phyloP scores from a whole-genome alignment of 257 asterid species.

The Solanum tacnaense region DNA sequence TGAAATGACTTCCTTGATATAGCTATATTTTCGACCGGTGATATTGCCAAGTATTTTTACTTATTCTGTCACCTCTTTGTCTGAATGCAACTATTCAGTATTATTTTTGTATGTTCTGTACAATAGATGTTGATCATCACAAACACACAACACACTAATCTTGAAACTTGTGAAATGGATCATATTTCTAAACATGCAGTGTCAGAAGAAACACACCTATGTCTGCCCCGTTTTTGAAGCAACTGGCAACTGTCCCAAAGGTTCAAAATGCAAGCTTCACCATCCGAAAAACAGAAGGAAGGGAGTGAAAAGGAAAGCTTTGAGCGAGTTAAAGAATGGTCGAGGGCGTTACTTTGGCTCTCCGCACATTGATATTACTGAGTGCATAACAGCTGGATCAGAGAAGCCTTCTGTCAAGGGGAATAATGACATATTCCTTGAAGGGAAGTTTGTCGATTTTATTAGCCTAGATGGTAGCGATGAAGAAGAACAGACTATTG shows the following conservation, averaged over 20 bases:
- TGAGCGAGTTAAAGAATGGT: conserved; percentile 33
- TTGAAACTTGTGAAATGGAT: conserved; percentile 48
- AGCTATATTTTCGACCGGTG: not conserved
- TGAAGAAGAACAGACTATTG: conserved; percentile 14
- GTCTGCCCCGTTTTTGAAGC: conserved; percentile 76
- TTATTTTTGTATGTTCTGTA: not conserved
- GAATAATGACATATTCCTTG: conserved; percentile 26
- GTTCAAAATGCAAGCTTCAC: conserved; percentile 84
- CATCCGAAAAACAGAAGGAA: conserved; percentile 65
- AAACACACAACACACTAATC: conserved; percentile 30
- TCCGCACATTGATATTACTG: conserved; percentile 28
- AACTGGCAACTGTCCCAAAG: conserved; percentile 60
- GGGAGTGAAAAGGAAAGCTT: conserved; percentile 35
- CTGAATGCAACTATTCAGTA: not conserved
- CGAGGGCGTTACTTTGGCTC: conserved; percentile 86
- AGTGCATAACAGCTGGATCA: conserved; percentile 8
- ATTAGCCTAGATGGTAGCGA: conserved; percentile 52
- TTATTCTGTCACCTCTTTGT: not conserved
- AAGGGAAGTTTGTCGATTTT: conserved; percentile 49
- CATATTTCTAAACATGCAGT: conserved; percentile 57
- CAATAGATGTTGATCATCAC: conserved; percentile 4
- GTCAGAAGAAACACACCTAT: conserved; percentile 88
- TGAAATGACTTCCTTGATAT: not conserved
- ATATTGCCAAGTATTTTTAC: not conserved
- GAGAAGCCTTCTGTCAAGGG: conserved; percentile 25